phyloP scores from a whole-genome alignment of 1,284 basidiomycete species.

The Fomes fomentarius region DNA sequence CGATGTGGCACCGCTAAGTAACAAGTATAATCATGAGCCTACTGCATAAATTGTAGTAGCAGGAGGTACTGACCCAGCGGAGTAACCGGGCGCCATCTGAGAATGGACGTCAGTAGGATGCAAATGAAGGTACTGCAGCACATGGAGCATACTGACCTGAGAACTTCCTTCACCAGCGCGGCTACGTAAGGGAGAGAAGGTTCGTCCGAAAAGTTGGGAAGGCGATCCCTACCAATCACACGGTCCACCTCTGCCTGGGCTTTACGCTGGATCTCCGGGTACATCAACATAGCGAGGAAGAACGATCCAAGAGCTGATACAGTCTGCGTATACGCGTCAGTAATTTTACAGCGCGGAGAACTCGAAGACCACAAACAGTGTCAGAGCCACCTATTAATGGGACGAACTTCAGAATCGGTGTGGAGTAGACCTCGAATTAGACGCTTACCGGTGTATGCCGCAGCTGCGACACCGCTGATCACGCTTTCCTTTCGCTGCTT shows the following conservation, averaged over 20 bases:
- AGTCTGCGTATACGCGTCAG: slow-evolving; percentile 21
- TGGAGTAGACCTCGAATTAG: background rate
- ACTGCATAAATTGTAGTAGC: background rate
- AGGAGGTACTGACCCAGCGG: slow-evolving; percentile 22
- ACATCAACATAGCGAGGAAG: slow-evolving; percentile 41
- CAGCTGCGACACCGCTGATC: slow-evolving; percentile 27
- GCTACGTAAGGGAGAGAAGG: slow-evolving; percentile 41
- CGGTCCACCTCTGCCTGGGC: slow-evolving; percentile 45
- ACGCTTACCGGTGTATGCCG: slow-evolving; percentile 27
- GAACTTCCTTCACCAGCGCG: slow-evolving; percentile 45
- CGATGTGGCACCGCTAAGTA: slow-evolving; percentile 36
- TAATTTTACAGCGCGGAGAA: background rate
- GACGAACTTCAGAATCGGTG: background rate
- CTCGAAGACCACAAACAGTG: slow-evolving; percentile 19
- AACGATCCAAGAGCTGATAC: slow-evolving; percentile 33
- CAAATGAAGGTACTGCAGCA: too few relatives aligned
- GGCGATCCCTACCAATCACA: slow-evolving; percentile 40
- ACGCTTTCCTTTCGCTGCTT: slow-evolving; percentile 20
- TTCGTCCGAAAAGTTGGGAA: slow-evolving; percentile 46
- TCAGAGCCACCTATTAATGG: slow-evolving; percentile 25
- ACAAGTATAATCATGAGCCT: slow-evolving; percentile 14
- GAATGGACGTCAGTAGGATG: too few relatives aligned
- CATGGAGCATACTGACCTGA: slow-evolving; percentile 36
- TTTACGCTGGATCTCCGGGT: slow-evolving; percentile 41
- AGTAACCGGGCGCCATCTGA: slow-evolving; percentile 31